phyloP scores from a whole-genome alignment of 768 basidiomycete genomes.

The Paxillus rubicundulus region DNA sequence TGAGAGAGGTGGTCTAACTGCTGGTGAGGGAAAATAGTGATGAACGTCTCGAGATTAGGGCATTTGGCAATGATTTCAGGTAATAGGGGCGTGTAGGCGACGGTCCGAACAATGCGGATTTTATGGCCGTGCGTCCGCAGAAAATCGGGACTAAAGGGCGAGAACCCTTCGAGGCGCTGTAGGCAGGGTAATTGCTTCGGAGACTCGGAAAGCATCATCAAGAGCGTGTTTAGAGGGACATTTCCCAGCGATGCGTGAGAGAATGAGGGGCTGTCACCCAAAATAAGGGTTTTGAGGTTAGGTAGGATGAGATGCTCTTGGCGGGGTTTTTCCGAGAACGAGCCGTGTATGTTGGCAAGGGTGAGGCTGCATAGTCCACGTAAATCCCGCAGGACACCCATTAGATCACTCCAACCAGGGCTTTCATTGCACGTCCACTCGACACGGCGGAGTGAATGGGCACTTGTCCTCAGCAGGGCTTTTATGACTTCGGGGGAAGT shows the following conservation, averaged over 20 bases:
- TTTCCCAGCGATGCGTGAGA: constrained; percentile 34
- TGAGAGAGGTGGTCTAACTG: constrained; percentile 37
- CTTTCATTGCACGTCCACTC: constrained; percentile 48
- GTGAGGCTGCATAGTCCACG: constrained; percentile 40
- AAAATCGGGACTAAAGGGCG: constrained; percentile 41
- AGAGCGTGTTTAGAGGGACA: constrained; percentile 40
- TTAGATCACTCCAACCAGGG: constrained; percentile 40
- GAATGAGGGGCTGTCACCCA: constrained; percentile 35
- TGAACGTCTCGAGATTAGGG: constrained; percentile 41
- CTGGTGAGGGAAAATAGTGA: constrained; percentile 37
- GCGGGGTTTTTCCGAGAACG: constrained; percentile 20
- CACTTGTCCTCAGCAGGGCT: constrained; percentile 32
- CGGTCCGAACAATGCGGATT: constrained; percentile 40
- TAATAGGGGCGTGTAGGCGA: constrained; percentile 33
- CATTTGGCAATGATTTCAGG: constrained; percentile 37
- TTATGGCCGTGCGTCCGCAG: constrained; percentile 42
- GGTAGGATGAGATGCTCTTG: constrained; percentile 32
- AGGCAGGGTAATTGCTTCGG: constrained; percentile 39
- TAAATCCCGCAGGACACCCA: constrained; percentile 33
- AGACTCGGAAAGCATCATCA: constrained; percentile 35
- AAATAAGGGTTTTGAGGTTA: constrained; percentile 40
- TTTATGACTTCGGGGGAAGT: constrained; percentile 35
- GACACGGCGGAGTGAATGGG: constrained; percentile 37
- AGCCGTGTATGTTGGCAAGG: constrained; percentile 39
- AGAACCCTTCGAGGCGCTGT: constrained; percentile 42